Evolutionary conservation across 495 filamentous ascomycete genomes (phyloP).

Genomic region (Saxispiralis lemnorum): DNA sequence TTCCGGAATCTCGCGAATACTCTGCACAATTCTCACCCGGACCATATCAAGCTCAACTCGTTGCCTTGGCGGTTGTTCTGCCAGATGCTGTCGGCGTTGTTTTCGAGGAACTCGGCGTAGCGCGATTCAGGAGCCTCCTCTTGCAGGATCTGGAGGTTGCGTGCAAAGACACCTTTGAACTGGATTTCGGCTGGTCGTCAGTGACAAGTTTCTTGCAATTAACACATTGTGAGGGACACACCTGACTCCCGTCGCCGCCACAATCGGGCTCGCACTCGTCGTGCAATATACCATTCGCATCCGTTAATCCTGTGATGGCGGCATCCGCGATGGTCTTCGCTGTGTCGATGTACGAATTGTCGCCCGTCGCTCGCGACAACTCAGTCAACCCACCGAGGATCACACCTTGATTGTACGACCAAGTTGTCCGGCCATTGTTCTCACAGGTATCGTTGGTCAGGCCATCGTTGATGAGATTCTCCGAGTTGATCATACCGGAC

Average conservation of each 20-base stretch:
- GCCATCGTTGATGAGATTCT: conserved; percentile 56
- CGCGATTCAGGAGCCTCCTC: conserved; percentile 32
- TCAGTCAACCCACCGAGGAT: conserved; percentile 58
- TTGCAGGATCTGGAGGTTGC: conserved; percentile 48
- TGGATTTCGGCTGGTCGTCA: conserved; percentile 23
- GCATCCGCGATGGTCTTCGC: conserved; percentile 51
- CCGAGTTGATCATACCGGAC: conserved; percentile 47
- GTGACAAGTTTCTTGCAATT: no score
- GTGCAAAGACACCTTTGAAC: conserved; percentile 66
- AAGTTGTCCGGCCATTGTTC: conserved; percentile 47
- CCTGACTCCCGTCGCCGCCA: conserved; percentile 32
- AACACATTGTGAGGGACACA: no score
- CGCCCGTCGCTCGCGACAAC: conserved; percentile 37
- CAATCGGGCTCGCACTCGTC: conserved; percentile 54
- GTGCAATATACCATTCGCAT: conserved; percentile 42
- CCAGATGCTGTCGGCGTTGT: conserved; percentile 56
- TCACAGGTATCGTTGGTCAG: conserved; percentile 39
- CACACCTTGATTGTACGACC: conserved; percentile 71
- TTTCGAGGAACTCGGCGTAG: conserved; percentile 39
- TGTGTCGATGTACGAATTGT: conserved; percentile 33
- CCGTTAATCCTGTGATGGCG: conserved; percentile 38
- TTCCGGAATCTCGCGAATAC: background rate
- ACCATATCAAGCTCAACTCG: conserved; percentile 41
- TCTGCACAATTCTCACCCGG: conserved; percentile 21
- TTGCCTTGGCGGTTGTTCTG: conserved; percentile 33